Evolutionary conservation across 139 green algal species (phyloP).

Genomic region (Micractinium conductrix): DNA sequence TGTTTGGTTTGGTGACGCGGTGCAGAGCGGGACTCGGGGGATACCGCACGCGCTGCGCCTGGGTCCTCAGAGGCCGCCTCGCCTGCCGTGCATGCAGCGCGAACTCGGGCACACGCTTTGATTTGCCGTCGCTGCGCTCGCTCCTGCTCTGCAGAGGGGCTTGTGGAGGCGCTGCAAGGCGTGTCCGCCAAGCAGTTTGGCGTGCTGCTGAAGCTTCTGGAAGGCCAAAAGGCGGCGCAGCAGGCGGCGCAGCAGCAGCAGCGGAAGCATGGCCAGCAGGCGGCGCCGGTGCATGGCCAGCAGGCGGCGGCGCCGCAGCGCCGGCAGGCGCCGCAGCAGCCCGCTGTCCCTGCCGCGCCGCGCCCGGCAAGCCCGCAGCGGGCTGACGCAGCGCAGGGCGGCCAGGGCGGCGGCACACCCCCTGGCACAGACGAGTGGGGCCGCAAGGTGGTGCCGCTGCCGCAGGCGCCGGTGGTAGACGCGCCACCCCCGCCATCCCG

Average conservation of each 20-base stretch:
- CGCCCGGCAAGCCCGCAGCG: background rate
- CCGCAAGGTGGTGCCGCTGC: background rate
- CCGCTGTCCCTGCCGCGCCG: background rate
- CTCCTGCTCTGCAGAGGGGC: constrained; percentile 23
- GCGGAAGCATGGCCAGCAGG: background rate
- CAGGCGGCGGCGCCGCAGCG: background rate
- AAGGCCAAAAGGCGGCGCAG: constrained; percentile 18
- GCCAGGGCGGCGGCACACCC: background rate
- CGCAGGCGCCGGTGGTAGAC: no score
- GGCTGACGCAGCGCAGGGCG: no score
- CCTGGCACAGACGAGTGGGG: constrained; percentile 15
- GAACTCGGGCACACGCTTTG: no score
- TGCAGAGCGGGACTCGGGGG: no score
- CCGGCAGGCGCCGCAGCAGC: background rate
- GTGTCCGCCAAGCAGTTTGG: constrained; percentile 59
- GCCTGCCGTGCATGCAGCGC: no score
- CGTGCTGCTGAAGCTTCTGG: constrained; percentile 47
- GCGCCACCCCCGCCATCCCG: background rate
- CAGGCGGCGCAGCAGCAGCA: background rate
- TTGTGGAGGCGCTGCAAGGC: constrained; percentile 53
- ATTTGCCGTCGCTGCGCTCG: no score
- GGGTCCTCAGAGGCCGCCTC: no score
- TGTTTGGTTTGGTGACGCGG: no score
- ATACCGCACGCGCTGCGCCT: no score
- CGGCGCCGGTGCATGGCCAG: background rate